Base-by-base conservation (phyloP, 495 filamentous ascomycete genomes). In the Annulohypoxylon stygium region DNA sequence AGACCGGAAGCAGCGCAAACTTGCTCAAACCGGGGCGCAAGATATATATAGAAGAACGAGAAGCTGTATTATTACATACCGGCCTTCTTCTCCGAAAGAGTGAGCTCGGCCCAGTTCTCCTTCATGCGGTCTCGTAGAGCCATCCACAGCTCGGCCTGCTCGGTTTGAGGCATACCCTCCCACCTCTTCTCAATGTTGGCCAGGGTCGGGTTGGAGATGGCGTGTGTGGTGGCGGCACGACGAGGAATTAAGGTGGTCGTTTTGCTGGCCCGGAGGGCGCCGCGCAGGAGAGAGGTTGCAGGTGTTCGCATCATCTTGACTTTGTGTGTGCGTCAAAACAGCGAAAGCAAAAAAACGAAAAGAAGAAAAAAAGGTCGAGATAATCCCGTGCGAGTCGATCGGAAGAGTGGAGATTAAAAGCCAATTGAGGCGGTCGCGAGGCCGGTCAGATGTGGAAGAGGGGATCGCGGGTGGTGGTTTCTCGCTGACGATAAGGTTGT, bases 71-170 rank as follows among this genome's bases (percentile, higher is more conserved):
- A 36, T 66, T 41, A 92, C 96, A 78, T 90, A 98, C 96, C 95
- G 78, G 96, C 97, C 87, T 97, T 98, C 92, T 98, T 97, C 88
- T 99, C 96, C 83, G 93, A 90, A 71, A 95, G 45, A 33, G 96
- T 99, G 88, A 99, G 86, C 76, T 98, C 93, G 78, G 91, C 87
- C 96, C 96, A 99, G 83, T 93, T 93, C 71, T 86, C 90, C 92
- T 97, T 98, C 96, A 98, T 98, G 77, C 96, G 91, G 86, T 99
- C 96, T 77, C 96, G 87, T 80, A 99, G 86, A 76, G 91, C 86
- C 96, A 99, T 99, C 95, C 95, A 99, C 75, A 99, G 84, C 79
- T 98, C 96, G 69, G 97, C 96, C 89, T 99, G 96, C 89, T 99
- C 96, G 86, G 97, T 93, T 65, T 95, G 93, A 41, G 94, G 94